Base-by-base conservation (phyloP, 2,329 filamentous ascomycete genomes). In the Penicillium digitatum region DNA sequence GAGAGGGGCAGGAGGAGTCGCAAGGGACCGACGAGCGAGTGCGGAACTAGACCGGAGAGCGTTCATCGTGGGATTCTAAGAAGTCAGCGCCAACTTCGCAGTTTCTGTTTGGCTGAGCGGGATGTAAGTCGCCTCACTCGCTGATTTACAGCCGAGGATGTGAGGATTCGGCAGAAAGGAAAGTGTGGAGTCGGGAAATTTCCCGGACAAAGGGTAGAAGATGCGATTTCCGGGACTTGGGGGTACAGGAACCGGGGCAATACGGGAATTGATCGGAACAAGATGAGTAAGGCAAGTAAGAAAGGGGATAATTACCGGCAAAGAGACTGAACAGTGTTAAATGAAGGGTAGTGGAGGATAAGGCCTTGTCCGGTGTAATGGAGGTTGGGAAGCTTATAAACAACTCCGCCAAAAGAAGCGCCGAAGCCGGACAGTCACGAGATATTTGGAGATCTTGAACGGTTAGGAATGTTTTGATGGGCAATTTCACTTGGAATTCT, bases 41-140 rank as follows among this genome's bases (percentile, higher is more conserved):
- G 69, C 72, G 72, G 72, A 74, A 71, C 62, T 67, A 62, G 68
- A 67, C 67, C 71, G 72, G 68, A 71, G 65, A 47, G 71, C 63
- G 63, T 68, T 66, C 70, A 73, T 73, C 54, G 60, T 66, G 56
- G 44, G 40, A 55, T 45, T 48, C 35, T 37, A 26, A 29, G 53
- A 46, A 61, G 62, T 65, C 62, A 65, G 62, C 57, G 26, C 43
- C 32, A 51, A 22, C 42, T 58, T 59, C 49, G 35, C 37, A 16
- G 35, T 40, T 53, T 61, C 61, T 62, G 61, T 65, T 62, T 66
- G 62, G 63, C 38, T 56, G 51, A 42, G 24, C 55, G 57, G 57
- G 52, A 40, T 22, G 26, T 26, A 32, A 47, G 29, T 55, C 48
- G 49, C 47, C 47, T 46, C 43, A 48, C 22, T 49, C 52, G 53